Base-by-base conservation (phyloP, 2,329 filamentous ascomycete species). In the Endocalyx cinctus region DNA sequence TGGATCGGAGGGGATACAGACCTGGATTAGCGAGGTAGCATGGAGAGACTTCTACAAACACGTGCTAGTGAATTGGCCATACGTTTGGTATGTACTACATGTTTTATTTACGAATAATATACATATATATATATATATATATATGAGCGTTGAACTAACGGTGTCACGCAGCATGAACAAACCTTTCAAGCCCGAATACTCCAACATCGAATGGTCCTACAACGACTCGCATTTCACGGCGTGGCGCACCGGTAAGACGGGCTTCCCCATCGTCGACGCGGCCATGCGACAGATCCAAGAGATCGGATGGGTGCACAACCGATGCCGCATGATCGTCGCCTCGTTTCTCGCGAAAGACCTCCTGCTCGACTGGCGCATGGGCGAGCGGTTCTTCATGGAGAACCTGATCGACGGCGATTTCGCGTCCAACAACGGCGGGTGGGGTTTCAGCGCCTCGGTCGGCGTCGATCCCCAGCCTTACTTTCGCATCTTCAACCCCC, bases 1-100 rank as follows among this genome's bases (percentile, higher is more conserved):
- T 1, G 82, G 83, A 0, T 70, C 73, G 14, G 60, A 74, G 12
- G 85, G 84, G 0, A 81, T 85, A 36, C 67, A 73, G 31, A 68
- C 70, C 0, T 94, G 86, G 86, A 87, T 92, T 43, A 80, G 80
- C 33, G 87, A 94, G 57, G 70, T 94, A 4, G 87, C 85, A 0
- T 92, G 87, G 87, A 70, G 87, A 11, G 87, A 94, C 50, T 94
- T 94, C 51, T 94, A 94, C 63, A 87, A 82, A 50, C 85, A 92
- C 54, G 84, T 95, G 4, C 63, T 95, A 5, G 84, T 81, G 1
- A 67, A 89, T 39, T 94, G 87, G 86, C 89, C 89, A 0, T 89
- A 88, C 48, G 69, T 88, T 6, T 87, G 81, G 79, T 79, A 60
- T 52, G 70, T 57, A 16, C 16, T 17, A 15, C 23, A 17, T n/a